Evolutionary conservation across 2,329 filamentous ascomycete species (phyloP), one percentile per base, ranked within the genome.

Genomic region (Pyrenophora seminiperda): DNA sequence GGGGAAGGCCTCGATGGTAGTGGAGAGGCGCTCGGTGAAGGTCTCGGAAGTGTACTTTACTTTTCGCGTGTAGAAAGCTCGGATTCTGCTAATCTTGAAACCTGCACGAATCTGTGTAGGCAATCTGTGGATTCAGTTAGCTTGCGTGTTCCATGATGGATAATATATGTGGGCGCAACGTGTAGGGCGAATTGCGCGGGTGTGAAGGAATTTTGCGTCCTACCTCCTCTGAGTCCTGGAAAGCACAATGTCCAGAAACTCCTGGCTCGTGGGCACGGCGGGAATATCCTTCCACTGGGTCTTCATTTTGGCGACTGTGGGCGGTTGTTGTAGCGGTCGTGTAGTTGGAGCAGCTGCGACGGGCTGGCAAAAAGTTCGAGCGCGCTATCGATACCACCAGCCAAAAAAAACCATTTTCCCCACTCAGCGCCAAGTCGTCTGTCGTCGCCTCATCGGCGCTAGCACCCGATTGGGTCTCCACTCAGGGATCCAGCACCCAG

Each of bases 171-270:
- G 24, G 13, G n/a, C 36, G 47, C 17, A 17, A 32, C 9, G 10
- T 20, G 30, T 31, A 27, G 31, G 39, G 39, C 39, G 38, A 20
- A 37, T 41, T 47, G 41, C 41, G 37, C 48, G 13, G n/a, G 38
- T 17, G 30, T 24, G 38, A 19, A 40, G 10, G 17, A 31, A 36
- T 33, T 22, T 32, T 17, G 29, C 42, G 22, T 10, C 59, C 34
- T 62, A 62, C 56, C 50, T 53, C 29, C 50, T 44, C 50, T 53
- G 50, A 18, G 72, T 74, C 53, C 94, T 83, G 70, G 90, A 95
- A 67, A 99, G 83, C 61, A 97, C 92, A 73, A 99, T 97, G 77
- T 99, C 94, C 66, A 99, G 83, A 71, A 99, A 97, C 77, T 99
- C 94, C 80, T 95, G 88, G 74, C 88, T 88, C 68, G 90, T 95